phyloP scores from a whole-genome alignment of 169 alveolate species.

The Neospora caninum region DNA sequence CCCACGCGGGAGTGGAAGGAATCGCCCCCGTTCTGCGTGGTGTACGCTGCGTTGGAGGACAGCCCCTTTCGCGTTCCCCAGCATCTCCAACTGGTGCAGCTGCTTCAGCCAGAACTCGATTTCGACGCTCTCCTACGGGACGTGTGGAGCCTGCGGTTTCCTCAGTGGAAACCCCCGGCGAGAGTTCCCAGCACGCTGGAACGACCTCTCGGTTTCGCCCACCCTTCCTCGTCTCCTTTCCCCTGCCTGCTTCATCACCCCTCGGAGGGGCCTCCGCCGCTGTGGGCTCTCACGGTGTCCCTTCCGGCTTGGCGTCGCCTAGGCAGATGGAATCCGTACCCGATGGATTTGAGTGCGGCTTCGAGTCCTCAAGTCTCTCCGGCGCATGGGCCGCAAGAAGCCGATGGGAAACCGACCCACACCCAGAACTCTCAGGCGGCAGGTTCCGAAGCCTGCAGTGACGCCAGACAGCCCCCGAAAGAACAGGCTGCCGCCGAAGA shows the following conservation, averaged over 20 bases:
- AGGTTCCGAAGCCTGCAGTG: too few relatives aligned
- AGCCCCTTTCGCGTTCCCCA: background rate
- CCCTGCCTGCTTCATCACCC: constrained; percentile 58
- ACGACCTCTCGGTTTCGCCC: background rate
- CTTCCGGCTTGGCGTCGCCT: constrained; percentile 26
- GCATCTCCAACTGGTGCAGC: background rate
- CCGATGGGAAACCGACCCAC: background rate
- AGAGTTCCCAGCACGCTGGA: background rate
- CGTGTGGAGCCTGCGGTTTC: background rate
- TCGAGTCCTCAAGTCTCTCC: background rate
- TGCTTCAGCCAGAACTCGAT: constrained; percentile 55
- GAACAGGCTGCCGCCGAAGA: too few relatives aligned
- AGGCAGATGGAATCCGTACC: constrained; percentile 43
- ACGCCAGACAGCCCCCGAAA: too few relatives aligned
- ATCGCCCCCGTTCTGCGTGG: constrained; percentile 45
- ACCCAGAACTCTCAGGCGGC: background rate
- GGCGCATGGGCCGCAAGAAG: background rate
- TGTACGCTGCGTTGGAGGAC: constrained; percentile 9
- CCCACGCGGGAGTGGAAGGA: background rate
- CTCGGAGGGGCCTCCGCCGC: constrained; percentile 50
- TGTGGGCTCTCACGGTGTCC: constrained; percentile 14
- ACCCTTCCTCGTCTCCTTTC: background rate
- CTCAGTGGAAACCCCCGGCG: constrained; percentile 14
- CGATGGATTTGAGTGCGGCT: background rate
- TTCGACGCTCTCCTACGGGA: constrained; percentile 34